phyloP scores from a whole-genome alignment of 306 rosid genomes.

The Cicer pinnatifidum region DNA sequence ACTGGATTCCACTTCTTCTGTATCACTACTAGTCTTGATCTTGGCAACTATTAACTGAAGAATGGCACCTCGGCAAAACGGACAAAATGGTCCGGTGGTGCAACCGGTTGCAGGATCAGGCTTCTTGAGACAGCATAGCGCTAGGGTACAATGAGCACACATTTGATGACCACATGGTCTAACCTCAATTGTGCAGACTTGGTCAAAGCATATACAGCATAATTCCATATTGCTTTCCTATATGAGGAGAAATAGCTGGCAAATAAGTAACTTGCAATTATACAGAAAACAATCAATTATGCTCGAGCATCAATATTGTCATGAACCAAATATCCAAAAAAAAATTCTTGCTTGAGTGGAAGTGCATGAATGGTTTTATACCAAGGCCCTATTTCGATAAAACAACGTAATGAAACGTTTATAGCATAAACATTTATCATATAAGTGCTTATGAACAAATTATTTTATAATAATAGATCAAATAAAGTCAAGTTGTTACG shows the following conservation, averaged over 20 bases:
- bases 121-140: slow-evolving; percentile 91
- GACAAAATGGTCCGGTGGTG: slow-evolving; percentile 68
- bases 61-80: slow-evolving; percentile 80
- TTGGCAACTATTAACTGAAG: slow-evolving; percentile 66
- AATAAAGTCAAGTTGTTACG: too few relatives aligned
- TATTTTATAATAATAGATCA: too few relatives aligned
- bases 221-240: slow-evolving; percentile 72
- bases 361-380: background rate
- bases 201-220: slow-evolving; percentile 93
- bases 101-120: slow-evolving; percentile 57
- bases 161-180: slow-evolving; percentile 89
- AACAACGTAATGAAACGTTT: too few relatives aligned
- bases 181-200: slow-evolving; percentile 83
- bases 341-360: background rate
- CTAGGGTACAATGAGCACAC: slow-evolving; percentile 88
- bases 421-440: too few relatives aligned
- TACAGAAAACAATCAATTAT: background rate
- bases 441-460: too few relatives aligned
- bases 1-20: slow-evolving; percentile 68
- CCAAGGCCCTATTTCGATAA: too few relatives aligned
- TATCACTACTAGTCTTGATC: slow-evolving; percentile 50
- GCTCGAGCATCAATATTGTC: background rate
- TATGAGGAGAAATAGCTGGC: slow-evolving; percentile 36
- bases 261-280: slow-evolving; percentile 34
- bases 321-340: background rate